phyloP scores from a whole-genome alignment of 108 stramenopile genomes.

The Fistulifera solaris region DNA sequence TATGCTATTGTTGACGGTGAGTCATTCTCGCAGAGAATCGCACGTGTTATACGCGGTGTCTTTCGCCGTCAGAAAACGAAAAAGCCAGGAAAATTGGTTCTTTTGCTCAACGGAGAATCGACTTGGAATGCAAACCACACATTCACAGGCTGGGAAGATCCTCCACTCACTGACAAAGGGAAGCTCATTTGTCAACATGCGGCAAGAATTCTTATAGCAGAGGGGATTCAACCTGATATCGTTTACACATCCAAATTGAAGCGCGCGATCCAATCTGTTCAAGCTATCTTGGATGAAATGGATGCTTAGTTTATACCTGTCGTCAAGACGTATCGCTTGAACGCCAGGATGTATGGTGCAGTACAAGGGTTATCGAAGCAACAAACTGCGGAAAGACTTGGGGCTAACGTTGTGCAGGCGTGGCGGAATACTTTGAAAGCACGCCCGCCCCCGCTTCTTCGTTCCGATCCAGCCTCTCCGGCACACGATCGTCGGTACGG shows the following conservation, averaged over 20 bases:
- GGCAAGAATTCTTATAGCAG: conserved; percentile 35
- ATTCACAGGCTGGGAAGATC: conserved; percentile 64
- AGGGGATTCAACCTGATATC: conserved; percentile 61
- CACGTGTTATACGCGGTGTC: too few relatives aligned
- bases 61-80: background rate
- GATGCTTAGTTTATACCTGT: conserved; percentile 31
- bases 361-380: conserved; percentile 47
- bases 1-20: too few relatives aligned
- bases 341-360: conserved; percentile 52
- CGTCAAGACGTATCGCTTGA: conserved; percentile 32
- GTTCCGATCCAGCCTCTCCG: conserved; percentile 28
- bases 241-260: conserved; percentile 65
- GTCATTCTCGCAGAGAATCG: too few relatives aligned
- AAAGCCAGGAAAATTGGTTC: conserved; percentile 39
- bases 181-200: conserved; percentile 39
- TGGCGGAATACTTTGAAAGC: conserved; percentile 18
- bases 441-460: conserved; percentile 13
- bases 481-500: conserved; percentile 42
- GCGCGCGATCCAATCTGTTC: conserved; percentile 59
- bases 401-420: conserved; percentile 8
- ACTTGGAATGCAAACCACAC: conserved; percentile 37
- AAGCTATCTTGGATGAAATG: conserved; percentile 46
- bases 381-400: conserved; percentile 29
- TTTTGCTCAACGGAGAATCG: conserved; percentile 41
- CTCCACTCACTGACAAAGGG: conserved; percentile 31